A percentile compares a stretch with the other conserved stretches of the same genome.
phyloP scores from a whole-genome alignment of 306 rosid species.

The Rosa lucieae region DNA sequence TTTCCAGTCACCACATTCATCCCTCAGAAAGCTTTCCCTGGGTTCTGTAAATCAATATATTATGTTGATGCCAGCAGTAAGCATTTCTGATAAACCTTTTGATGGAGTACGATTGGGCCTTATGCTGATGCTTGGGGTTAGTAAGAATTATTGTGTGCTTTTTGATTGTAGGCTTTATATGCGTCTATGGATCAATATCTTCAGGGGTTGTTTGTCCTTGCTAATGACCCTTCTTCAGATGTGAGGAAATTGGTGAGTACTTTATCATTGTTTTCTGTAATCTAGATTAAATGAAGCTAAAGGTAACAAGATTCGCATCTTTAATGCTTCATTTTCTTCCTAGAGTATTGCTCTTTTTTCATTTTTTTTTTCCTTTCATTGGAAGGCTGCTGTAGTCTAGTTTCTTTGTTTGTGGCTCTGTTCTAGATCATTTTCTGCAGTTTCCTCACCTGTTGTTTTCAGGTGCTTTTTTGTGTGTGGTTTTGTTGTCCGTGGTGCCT shows the following conservation, averaged over 20 bases:
- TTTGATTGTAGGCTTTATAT: constrained; percentile 62
- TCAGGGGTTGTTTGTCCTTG: constrained; percentile 89
- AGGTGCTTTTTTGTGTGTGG: background rate
- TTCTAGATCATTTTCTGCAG: background rate
- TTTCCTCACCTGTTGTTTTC: background rate
- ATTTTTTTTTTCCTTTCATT: background rate
- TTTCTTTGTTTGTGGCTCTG: background rate
- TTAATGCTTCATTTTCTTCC: background rate
- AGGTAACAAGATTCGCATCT: background rate
- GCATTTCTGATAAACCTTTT: constrained; percentile 31
- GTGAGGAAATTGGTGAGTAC: constrained; percentile 89
- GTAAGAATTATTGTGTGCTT: constrained; percentile 15
- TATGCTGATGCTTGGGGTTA: constrained; percentile 22
- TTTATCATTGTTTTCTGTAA: constrained; percentile 17
- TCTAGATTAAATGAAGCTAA: background rate
- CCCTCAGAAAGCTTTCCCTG: constrained; percentile 83
- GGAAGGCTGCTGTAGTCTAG: background rate
- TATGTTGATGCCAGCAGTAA: constrained; percentile 97
- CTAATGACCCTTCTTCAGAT: constrained; percentile 74
- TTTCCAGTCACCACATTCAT: constrained; percentile 88
- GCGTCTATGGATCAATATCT: constrained; percentile 89
- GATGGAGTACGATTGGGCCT: constrained; percentile 24
- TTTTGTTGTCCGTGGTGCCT: background rate
- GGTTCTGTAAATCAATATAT: constrained; percentile 94
- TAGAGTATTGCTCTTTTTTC: background rate